Evolutionary conservation across 495 filamentous ascomycete genomes (phyloP), one percentile per base, ranked within the genome.

Genomic region (Talaromyces wortmannii): DNA sequence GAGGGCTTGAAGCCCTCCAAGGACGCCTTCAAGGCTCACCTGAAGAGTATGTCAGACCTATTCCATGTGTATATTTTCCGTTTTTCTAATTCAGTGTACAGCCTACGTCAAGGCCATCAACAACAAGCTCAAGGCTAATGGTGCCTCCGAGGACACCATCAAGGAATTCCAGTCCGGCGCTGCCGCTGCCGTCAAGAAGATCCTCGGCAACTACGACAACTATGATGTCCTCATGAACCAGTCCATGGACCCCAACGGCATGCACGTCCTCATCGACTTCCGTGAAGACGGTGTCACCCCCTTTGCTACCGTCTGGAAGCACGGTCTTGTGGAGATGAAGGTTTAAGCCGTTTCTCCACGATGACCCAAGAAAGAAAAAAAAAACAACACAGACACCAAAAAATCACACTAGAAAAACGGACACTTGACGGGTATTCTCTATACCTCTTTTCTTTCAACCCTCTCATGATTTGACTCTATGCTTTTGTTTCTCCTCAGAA

Each of bases 221-320:
- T 96, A 84, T 69, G 94, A 97, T 63, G 90, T 96, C 73, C 89
- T 91, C 71, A 87, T 88, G 62, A 92, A 94, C 69, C 83, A 92
- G 79, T 86, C 82, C 58, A 92, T 92, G 89, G 83, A 95, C 67
- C 83, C 85, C 57, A 89, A 96, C 61, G 91, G 88, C 74, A 97
- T 98, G 94, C 81, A 95, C 65, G 79, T 94, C 55, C 90, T 97
- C 53, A 86, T 97, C 68, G 92, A 97, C 78, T 98, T 96, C 80
- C 91, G 92, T 64, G 92, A 95, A 67, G 95, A 97, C 62, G 94
- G 94, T 70, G 71, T 87, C 57, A 97, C 92, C 30, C 94, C 94
- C 36, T 98, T 78, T 64, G 79, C 96, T 53, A 85, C 82, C 57
- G 76, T 95, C 78, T 98, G 94, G 95, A 97, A 96, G 83, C 86